A percentile compares a stretch with the other conserved stretches of the same genome.
Evolutionary conservation across 192 early-diverging fungal genomes (phyloP).

Genomic region (Linnemannia exigua): DNA sequence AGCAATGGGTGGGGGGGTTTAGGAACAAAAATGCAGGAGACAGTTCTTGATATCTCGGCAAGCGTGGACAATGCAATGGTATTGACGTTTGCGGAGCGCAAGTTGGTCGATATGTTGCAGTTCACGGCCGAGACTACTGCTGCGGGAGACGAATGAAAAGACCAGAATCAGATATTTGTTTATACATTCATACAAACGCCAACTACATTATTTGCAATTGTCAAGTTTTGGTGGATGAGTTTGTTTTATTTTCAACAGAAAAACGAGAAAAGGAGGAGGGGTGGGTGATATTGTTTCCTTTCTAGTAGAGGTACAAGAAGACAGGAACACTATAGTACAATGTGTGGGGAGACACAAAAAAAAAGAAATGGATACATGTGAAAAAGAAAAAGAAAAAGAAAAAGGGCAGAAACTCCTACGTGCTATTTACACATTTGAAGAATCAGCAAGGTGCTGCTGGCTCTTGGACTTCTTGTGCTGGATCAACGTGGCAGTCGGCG

Average conservation of each 20-base stretch:
- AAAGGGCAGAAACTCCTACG: not conserved
- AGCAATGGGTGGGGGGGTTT: no score
- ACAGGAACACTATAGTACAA: constrained; percentile 1
- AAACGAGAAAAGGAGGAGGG: no score
- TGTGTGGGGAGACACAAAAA: not conserved
- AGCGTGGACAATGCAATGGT: constrained; percentile 39
- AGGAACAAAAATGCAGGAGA: constrained; percentile 32
- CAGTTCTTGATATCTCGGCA: constrained; percentile 47
- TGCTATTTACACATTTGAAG: not conserved
- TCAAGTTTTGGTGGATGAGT: no score
- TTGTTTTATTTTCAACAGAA: no score
- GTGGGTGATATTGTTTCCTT: not conserved
- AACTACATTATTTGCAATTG: no score
- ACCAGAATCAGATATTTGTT: no score
- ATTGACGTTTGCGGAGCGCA: constrained; percentile 35
- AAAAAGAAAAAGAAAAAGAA: no score
- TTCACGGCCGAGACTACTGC: not conserved
- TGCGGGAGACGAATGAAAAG: not conserved
- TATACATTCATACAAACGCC: no score
- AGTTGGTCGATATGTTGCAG: constrained; percentile 38
- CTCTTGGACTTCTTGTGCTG: constrained; percentile 24
- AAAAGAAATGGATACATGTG: not conserved
- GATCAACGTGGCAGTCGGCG: not conserved
- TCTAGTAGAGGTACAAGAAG: not conserved
- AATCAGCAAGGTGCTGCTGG: not conserved